Evolutionary conservation across 1,284 basidiomycete genomes (phyloP), one percentile per base, ranked within the genome.

Genomic region (Irpex lacteus): DNA sequence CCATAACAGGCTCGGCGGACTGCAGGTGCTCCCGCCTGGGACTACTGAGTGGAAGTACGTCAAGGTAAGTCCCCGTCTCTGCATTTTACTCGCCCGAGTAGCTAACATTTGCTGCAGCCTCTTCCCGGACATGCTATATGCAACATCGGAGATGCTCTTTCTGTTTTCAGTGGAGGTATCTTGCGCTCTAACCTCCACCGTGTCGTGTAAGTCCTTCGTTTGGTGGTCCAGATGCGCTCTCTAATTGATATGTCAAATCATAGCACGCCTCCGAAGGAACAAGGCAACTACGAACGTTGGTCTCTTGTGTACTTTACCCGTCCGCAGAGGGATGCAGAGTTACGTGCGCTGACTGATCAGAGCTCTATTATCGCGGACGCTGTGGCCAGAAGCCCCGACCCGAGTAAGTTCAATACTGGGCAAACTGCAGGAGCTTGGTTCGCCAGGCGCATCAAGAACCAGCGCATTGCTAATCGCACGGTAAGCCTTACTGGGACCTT

Each of bases 11-110:
- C 81, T 92, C 0, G 90, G 90, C 2, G 90, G 90, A 0, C 76
- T 92, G 5, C 90, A 92, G 69, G 88, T 91, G 0, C 78, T 90
- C 50, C 81, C 83, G 0, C 88, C 88, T 0, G 85, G 85, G 2
- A 76, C 81, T 8, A 80, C 84, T n/a, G 74, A 81, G 21, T 92
- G 90, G 90, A 85, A 85, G 68, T 91, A 90, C 68, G 79, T 91
- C 67, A 82, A 83, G 78, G 87, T 87, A 62, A 13, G 70, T 60
- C 59, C 38, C 9, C n/a, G 15, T 11, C 50, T n/a, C 32, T 34
- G 32, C 32, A 34, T 34, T 26, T 34, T 53, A n/a, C 36, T 3
- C 36, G 4, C 18, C 9, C 13, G 7, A 19, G 9, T 53, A 11
- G 15, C 21, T 53, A 53, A 18, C n/a, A 18, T 26, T 18, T 47